Percentiles rank a stretch among this genome's conserved stretches.
phyloP scores from a whole-genome alignment of 1,284 basidiomycete genomes.

The Dichomitus squalens region DNA sequence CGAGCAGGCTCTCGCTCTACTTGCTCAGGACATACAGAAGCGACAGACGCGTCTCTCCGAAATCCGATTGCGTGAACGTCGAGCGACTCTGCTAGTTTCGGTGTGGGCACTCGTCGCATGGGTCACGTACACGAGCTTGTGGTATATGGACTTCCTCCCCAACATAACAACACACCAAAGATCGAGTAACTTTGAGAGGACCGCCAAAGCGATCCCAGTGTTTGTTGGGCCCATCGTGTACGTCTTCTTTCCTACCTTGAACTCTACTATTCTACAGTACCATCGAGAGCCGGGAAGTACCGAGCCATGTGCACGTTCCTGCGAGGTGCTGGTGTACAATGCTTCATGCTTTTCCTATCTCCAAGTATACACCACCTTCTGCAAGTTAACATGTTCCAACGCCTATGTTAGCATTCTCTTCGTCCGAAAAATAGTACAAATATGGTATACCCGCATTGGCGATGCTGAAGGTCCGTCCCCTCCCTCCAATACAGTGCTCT shows the following conservation, averaged over 20 bases:
- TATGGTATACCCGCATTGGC: slow-evolving; percentile 87
- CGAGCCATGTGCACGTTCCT: no score
- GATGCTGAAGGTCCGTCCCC: slow-evolving; percentile 82
- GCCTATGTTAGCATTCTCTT: slow-evolving; percentile 68
- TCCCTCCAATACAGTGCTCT: no score
- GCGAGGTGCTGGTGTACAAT: no score
- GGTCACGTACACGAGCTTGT: slow-evolving; percentile 78
- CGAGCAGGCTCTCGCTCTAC: slow-evolving; percentile 63
- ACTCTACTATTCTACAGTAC: background rate
- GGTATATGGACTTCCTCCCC: slow-evolving; percentile 77
- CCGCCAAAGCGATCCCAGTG: slow-evolving; percentile 55
- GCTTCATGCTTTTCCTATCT: no score
- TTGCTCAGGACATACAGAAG: slow-evolving; percentile 71
- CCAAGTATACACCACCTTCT: no score
- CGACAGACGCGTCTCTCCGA: slow-evolving; percentile 84
- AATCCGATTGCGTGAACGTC: slow-evolving; percentile 84
- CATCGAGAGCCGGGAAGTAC: no score
- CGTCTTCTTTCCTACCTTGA: slow-evolving; percentile 35
- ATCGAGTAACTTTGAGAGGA: slow-evolving; percentile 48
- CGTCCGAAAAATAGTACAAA: slow-evolving; percentile 80
- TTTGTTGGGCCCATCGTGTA: slow-evolving; percentile 81
- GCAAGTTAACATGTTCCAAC: no score
- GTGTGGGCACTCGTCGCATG: slow-evolving; percentile 82
- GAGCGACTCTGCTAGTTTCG: slow-evolving; percentile 81
- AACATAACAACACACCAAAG: slow-evolving; percentile 34